Evolutionary conservation across 2,329 filamentous ascomycete species (phyloP).

Genomic region (Trichoderma atroviride): DNA sequence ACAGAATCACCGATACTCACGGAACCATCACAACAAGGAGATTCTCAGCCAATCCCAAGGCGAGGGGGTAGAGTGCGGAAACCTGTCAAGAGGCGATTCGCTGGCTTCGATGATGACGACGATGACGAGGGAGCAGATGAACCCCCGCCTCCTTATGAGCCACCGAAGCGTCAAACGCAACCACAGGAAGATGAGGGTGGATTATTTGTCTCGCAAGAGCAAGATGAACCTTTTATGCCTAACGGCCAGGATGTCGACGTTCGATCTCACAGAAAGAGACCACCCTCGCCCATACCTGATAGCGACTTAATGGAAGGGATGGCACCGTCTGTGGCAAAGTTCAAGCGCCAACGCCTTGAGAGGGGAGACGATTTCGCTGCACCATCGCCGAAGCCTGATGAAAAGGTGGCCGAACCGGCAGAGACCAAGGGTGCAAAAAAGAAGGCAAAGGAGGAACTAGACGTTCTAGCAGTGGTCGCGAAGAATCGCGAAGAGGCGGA

Average conservation of each 20-base stretch:
- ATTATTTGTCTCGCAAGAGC: conserved; percentile 61
- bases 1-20: conserved; percentile 22
- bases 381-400: conserved; percentile 34
- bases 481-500: conserved; percentile 67
- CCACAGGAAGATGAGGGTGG: conserved; percentile 46
- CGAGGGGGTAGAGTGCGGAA: conserved; percentile 39
- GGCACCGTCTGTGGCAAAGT: conserved; percentile 73
- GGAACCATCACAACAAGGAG: conserved; percentile 29
- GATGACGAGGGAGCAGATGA: conserved; percentile 34
- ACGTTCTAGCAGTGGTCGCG: conserved; percentile 69
- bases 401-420: conserved; percentile 26
- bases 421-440: conserved; percentile 37
- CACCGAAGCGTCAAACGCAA: conserved; percentile 16
- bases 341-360: conserved; percentile 76
- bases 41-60: conserved; percentile 31
- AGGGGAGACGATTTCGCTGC: conserved; percentile 52
- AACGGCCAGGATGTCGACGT: conserved; percentile 31
- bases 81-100: conserved; percentile 63
- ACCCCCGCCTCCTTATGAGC: conserved; percentile 5
- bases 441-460: conserved; percentile 61
- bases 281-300: conserved; percentile 45
- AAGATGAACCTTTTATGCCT: conserved; percentile 31
- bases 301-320: conserved; percentile 70
- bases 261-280: conserved; percentile 50
- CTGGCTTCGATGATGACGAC: conserved; percentile 66